Conservation (phyloP, 352 stramenopile genomes). For the Pythium aphanidermatum region DNA sequence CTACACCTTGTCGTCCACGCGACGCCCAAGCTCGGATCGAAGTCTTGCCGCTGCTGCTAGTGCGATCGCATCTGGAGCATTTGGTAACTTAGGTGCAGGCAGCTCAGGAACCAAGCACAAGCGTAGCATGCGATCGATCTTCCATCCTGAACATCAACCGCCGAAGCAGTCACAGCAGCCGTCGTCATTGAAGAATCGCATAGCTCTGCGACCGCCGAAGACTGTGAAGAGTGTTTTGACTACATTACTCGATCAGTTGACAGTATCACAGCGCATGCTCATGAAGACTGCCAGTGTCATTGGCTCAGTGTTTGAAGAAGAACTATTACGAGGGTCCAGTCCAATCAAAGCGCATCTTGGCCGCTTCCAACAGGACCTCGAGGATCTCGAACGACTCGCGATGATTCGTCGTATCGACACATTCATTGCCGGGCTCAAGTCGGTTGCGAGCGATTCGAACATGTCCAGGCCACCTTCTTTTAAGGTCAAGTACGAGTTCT, state of each 20-base stretch:
- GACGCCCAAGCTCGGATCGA: slow-evolving; percentile 51
- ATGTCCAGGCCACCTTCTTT: slow-evolving; percentile 14
- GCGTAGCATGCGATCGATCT: slow-evolving; percentile 54
- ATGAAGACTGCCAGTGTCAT: slow-evolving; percentile 86
- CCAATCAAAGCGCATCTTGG: slow-evolving; percentile 69
- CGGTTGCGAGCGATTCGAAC: not conserved
- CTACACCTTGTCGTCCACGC: slow-evolving; percentile 69
- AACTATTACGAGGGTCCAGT: slow-evolving; percentile 56
- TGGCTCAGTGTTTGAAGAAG: slow-evolving; percentile 66
- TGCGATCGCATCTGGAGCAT: slow-evolving; percentile 12
- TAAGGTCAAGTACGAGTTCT: slow-evolving; percentile 84
- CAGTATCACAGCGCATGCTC: slow-evolving; percentile 77
- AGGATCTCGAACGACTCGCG: slow-evolving; percentile 60
- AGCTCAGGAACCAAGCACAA: slow-evolving; percentile 17
- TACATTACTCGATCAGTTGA: slow-evolving; percentile 77
- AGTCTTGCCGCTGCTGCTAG: slow-evolving; percentile 26
- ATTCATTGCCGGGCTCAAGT: slow-evolving; percentile 63
- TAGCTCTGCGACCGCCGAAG: slow-evolving; percentile 60
- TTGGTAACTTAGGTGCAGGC: slow-evolving; percentile 1
- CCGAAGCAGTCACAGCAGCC: slow-evolving; percentile 9
- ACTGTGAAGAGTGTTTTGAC: slow-evolving; percentile 82
- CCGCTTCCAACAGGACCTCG: slow-evolving; percentile 59
- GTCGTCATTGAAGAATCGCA: slow-evolving; percentile 57
- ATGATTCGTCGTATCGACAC: slow-evolving; percentile 78
- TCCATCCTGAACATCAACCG: slow-evolving; percentile 35